Conservation (phyloP, 352 stramenopile genomes). For the Phytopythium chamaehyphon region DNA sequence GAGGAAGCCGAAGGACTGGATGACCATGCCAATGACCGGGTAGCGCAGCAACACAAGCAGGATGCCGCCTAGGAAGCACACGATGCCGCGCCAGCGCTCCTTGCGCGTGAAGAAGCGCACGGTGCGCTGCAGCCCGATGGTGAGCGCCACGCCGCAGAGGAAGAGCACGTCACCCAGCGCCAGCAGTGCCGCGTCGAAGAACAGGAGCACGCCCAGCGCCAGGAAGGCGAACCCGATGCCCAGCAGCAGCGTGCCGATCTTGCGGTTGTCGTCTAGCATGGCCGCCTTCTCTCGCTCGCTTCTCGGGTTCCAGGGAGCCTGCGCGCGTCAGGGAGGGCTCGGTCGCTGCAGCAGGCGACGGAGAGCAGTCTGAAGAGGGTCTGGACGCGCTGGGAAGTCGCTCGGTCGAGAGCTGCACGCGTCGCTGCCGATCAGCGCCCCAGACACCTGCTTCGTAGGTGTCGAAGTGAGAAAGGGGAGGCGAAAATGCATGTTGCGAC, state of each 20-base stretch:
- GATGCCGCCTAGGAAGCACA: slow-evolving; percentile 93
- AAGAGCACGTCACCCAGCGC: slow-evolving; percentile 94
- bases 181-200: slow-evolving; percentile 93
- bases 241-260: slow-evolving; percentile 93
- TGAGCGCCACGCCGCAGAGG: slow-evolving; percentile 90
- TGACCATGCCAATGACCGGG: slow-evolving; percentile 92
- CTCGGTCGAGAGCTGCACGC: too few relatives aligned
- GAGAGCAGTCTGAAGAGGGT: too few relatives aligned
- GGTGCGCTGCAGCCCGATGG: slow-evolving; percentile 91
- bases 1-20: slow-evolving; percentile 92
- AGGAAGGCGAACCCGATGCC: slow-evolving; percentile 91
- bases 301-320: background rate
- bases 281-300: background rate
- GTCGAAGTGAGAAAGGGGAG: slow-evolving; percentile 5
- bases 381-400: too few relatives aligned
- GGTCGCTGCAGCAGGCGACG: too few relatives aligned
- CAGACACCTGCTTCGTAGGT: too few relatives aligned
- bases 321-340: too few relatives aligned
- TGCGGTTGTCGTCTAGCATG: slow-evolving; percentile 93
- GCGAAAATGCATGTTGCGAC: slow-evolving; percentile 7
- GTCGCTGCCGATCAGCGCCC: too few relatives aligned
- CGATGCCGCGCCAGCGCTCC: slow-evolving; percentile 92
- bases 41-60: slow-evolving; percentile 91
- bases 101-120: slow-evolving; percentile 93
- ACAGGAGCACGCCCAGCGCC: slow-evolving; percentile 91